A percentile compares a stretch with the other conserved stretches of the same genome.
Evolutionary conservation across 345 rosid species (phyloP).

Genomic region (Eutrema heterophyllum): DNA sequence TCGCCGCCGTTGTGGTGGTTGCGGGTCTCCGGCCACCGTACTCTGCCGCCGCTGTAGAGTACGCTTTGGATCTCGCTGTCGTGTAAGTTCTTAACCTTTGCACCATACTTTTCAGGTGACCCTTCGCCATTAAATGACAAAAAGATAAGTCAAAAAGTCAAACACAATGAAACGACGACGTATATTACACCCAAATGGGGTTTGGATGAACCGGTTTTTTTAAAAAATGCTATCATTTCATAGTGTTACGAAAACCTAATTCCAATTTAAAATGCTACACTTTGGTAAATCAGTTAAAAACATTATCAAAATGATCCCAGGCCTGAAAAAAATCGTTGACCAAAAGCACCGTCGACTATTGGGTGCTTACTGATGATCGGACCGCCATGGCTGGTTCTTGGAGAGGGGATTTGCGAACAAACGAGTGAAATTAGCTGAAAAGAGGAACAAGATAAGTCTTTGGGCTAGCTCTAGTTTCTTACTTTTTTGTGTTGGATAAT

Average conservation of each 20-base stretch:
- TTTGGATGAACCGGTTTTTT: no score
- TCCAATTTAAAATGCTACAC: not conserved
- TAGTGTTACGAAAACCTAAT: not conserved
- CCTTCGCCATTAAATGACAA: conserved; percentile 24
- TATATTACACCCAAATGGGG: not conserved
- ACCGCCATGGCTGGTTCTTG: conserved; percentile 31
- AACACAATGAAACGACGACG: not conserved
- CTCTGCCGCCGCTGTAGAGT: conserved; percentile 21
- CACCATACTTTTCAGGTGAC: conserved; percentile 37
- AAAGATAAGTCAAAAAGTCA: not conserved
- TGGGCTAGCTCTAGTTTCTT: not conserved
- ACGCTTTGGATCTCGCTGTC: conserved; percentile 37
- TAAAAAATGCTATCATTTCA: no score
- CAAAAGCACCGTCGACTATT: not conserved
- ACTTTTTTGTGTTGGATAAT: not conserved
- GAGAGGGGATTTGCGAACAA: not conserved
- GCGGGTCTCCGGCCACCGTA: not conserved
- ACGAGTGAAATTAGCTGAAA: not conserved
- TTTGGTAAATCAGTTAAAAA: no score
- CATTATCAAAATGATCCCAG: no score
- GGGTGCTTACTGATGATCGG: conserved; percentile 37
- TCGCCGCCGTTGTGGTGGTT: not conserved
- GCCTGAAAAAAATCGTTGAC: not conserved
- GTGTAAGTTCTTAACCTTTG: conserved; percentile 31
- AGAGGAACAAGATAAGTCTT: not conserved